A percentile compares a stretch with the other conserved stretches of the same genome.
phyloP scores from a whole-genome alignment of 371 early-diverging fungal species.

The Gilbertella persicaria region DNA sequence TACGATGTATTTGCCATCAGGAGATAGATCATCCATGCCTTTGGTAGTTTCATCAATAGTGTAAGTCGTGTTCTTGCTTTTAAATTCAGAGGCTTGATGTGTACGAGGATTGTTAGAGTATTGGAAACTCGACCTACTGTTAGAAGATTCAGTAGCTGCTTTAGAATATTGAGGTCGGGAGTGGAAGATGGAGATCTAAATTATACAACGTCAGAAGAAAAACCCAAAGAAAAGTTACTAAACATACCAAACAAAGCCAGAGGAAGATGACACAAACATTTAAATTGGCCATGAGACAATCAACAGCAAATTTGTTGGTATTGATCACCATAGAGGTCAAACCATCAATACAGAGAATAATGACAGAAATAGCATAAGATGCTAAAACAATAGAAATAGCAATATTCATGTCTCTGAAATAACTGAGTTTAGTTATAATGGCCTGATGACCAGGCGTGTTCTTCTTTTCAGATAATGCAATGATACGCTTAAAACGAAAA shows the following conservation, averaged over 20 bases:
- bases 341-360: slow-evolving; percentile 49
- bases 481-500: slow-evolving; percentile 33
- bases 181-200: slow-evolving; percentile 46
- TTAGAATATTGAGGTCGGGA: slow-evolving; percentile 35
- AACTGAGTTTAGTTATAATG: slow-evolving; percentile 19
- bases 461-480: slow-evolving; percentile 19
- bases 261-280: slow-evolving; percentile 34
- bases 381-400: slow-evolving; percentile 31
- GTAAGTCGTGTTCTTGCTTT: background rate
- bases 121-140: background rate
- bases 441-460: slow-evolving; percentile 6
- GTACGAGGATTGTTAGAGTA: background rate
- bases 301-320: slow-evolving; percentile 44
- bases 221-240: no score
- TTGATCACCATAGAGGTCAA: slow-evolving; percentile 36
- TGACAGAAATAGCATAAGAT: slow-evolving; percentile 30
- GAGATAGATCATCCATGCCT: background rate
- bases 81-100: background rate
- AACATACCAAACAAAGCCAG: slow-evolving; percentile 25
- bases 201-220: background rate
- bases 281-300: slow-evolving; percentile 40
- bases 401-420: slow-evolving; percentile 53
- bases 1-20: background rate
- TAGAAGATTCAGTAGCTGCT: background rate
- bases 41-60: background rate